Conservation (phyloP, 2,329 filamentous ascomycete species). For the Geosmithia putterillii region DNA sequence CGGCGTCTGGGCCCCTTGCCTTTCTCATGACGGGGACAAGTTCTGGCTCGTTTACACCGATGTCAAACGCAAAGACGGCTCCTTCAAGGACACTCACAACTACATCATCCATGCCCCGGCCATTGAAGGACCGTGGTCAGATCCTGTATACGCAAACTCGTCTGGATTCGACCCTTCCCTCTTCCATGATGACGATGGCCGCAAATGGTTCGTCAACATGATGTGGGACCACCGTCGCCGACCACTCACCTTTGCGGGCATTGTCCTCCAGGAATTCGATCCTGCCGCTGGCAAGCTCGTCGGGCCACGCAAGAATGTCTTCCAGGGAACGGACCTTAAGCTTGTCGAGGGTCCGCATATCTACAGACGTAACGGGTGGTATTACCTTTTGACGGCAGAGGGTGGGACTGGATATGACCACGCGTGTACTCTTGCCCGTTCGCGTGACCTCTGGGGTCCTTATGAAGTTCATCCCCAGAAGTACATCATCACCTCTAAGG, state of each 20-base stretch:
- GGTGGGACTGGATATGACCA: constrained; percentile 50
- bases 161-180: constrained; percentile 51
- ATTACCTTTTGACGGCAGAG: constrained; percentile 47
- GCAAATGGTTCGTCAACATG: constrained; percentile 47
- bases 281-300: constrained; percentile 33
- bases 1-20: constrained; percentile 53
- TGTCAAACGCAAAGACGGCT: constrained; percentile 55
- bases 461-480: constrained; percentile 49
- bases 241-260: constrained; percentile 39
- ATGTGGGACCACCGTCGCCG: constrained; percentile 39
- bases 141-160: constrained; percentile 45
- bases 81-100: constrained; percentile 52
- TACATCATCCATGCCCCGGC: constrained; percentile 43
- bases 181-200: constrained; percentile 44
- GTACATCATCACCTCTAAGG: constrained; percentile 41
- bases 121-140: constrained; percentile 49
- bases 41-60: constrained; percentile 56
- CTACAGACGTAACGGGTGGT: constrained; percentile 45
- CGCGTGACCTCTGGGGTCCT: constrained; percentile 42
- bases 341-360: constrained; percentile 46
- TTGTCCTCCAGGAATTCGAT: constrained; percentile 46
- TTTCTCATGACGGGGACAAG: constrained; percentile 45
- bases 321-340: constrained; percentile 38
- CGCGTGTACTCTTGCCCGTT: constrained; percentile 44
- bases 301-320: constrained; percentile 43